A percentile compares a stretch with the other conserved stretches of the same genome.
Evolutionary conservation across 2,329 filamentous ascomycete genomes (phyloP).

Genomic region (Pestalotiopsis sp.): DNA sequence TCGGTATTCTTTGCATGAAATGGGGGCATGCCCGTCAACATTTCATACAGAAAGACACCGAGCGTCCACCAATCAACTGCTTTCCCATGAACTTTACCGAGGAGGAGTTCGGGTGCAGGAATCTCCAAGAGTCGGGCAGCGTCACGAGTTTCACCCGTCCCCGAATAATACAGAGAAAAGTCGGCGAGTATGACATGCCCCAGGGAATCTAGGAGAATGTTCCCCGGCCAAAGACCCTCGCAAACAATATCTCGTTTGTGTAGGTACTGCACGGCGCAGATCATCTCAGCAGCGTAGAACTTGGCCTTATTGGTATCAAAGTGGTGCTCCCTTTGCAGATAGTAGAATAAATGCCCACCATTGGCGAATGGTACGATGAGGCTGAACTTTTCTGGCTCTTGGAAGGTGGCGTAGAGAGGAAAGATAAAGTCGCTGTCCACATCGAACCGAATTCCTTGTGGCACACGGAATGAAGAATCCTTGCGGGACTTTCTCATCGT

Average conservation of each 20-base stretch:
- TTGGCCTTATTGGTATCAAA: neutral
- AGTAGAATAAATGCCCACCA: neutral
- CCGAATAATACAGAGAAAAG: neutral
- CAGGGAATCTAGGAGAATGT: neutral
- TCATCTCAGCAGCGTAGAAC: conserved; percentile 1
- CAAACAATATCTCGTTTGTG: neutral
- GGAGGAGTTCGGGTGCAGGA: neutral
- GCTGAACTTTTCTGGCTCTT: too few species aligned
- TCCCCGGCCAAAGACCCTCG: neutral
- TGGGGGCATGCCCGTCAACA: neutral
- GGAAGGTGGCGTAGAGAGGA: neutral
- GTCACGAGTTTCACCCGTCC: neutral
- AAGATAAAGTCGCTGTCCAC: neutral
- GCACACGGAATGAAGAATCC: too few species aligned
- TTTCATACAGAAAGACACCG: neutral
- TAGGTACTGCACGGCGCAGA: neutral
- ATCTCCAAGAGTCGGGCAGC: neutral
- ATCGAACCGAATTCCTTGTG: too few species aligned
- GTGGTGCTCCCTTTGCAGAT: neutral
- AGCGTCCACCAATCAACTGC: neutral
- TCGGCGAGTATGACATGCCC: neutral
- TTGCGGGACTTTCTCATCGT: too few species aligned
- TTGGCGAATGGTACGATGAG: neutral
- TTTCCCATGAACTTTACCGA: neutral
- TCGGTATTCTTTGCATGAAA: neutral